A percentile compares a stretch with the other conserved stretches of the same genome.
These are phyloP conservation scores for Alternaria burnsii DNA, from an alignment of 2,329 filamentous ascomycete genomes.

Conservation along the genomic window DNA sequence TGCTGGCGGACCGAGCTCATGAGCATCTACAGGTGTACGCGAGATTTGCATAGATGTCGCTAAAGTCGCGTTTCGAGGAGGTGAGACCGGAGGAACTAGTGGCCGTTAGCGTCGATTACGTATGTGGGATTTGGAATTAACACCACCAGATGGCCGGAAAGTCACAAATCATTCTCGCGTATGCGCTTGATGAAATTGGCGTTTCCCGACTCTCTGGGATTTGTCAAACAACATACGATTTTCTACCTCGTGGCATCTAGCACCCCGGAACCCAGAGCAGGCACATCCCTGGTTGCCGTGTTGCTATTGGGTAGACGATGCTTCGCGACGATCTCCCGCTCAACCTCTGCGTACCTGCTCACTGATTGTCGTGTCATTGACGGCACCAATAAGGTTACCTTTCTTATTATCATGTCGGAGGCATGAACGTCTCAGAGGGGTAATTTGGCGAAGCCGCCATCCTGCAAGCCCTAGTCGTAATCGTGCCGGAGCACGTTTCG, in stretches of 20 bases:
- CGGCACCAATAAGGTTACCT: not conserved
- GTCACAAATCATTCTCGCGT: constrained; percentile 9
- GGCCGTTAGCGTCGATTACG: constrained; percentile 30
- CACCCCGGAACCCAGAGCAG: constrained; percentile 9
- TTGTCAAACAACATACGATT: constrained; percentile 28
- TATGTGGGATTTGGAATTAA: constrained; percentile 42
- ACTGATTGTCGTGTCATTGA: constrained; percentile 4
- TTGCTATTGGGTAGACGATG: constrained; percentile 20
- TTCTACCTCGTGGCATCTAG: constrained; percentile 1
- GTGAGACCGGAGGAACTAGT: constrained; percentile 13
- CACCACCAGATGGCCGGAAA: constrained; percentile 22
- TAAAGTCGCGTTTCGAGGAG: constrained; percentile 25
- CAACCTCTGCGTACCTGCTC: not conserved
- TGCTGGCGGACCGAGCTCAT: constrained; percentile 7
- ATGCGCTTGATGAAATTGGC: constrained; percentile 5
- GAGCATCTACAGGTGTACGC: constrained; percentile 13
- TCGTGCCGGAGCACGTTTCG: constrained; percentile 11
- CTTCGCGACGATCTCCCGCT: constrained; percentile 5
- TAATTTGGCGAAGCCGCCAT: constrained; percentile 9
- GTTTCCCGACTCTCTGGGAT: constrained; percentile 13
- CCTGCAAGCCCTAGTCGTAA: constrained; percentile 7
- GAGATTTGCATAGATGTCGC: constrained; percentile 16
- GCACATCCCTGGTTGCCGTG: not conserved
- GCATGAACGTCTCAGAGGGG: not conserved
- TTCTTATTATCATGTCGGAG: constrained; percentile 3